Evolutionary conservation across 345 rosid species (phyloP), one percentile per base, ranked within the genome.

Genomic region (Euphorbia lathyris): DNA sequence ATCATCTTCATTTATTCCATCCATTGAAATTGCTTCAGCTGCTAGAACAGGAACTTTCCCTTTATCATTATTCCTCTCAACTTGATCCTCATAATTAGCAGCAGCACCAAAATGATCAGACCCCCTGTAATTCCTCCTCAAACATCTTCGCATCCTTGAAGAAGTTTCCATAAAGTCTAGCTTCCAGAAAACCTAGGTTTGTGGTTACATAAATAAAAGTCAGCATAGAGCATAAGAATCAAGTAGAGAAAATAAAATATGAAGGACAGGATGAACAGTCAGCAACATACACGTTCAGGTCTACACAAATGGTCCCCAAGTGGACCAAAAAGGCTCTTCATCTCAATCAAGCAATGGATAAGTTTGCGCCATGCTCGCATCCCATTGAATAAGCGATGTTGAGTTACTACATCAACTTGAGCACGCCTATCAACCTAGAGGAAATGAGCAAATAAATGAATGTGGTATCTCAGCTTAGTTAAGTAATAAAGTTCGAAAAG

Each of bases 61-160:
- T 70, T 81, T 79, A 73, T 75, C 80, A 59, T 69, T 76, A 64
- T 80, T 86, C 20, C 69, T 67, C 63, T 77, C 85, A 72, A 62
- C 72, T 79, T 81, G 84, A 78, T 90, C 96, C 66, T 86, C 97
- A 69, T 83, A 85, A 80, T 89, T 80, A 75, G 98, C 97, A 82
- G 98, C 97, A 79, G 94, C 90, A 77, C 96, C 99, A 38, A 71
- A 85, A 86, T 96, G 99, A 85, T 92, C 87, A 64, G 86, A 87
- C 68, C 97, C 96, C 48, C 69, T 61, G 77, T 96, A 92, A 69
- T 89, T 80, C 83, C 92, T 87, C 80, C 92, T 88, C 83, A 96
- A 80, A 76, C 86, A 89, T 71, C 68, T 81, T 78, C 99, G 87
- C 99, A 96, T 96, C 87, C 99, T 88, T 34, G 96, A 89, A 74